These are phyloP conservation scores for Cardamine resedifolia DNA, from an alignment of 345 rosid species.

Conservation along the genomic window DNA sequence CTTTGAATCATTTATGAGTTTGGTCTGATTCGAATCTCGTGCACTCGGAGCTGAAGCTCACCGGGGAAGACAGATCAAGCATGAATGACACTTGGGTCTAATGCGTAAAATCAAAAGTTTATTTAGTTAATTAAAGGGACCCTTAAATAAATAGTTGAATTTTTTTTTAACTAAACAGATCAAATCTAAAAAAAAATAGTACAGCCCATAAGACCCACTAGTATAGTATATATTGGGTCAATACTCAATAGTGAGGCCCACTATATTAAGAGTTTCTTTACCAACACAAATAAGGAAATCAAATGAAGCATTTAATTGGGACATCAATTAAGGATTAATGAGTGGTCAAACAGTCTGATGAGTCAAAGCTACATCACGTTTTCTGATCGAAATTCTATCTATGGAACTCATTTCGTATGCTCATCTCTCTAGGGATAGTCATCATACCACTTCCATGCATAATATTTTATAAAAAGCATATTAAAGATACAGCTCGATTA, in stretches of 20 bases:
- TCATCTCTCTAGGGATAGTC: neutral
- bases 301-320: neutral
- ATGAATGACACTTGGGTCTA: neutral
- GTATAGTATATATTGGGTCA: neutral
- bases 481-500: neutral
- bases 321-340: neutral
- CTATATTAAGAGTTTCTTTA: neutral
- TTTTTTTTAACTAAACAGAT: too few species aligned
- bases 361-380: neutral
- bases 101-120: neutral
- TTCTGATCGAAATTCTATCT: neutral
- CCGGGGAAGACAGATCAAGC: neutral
- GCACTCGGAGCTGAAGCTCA: slow-evolving; percentile 4
- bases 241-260: neutral
- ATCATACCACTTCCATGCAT: neutral
- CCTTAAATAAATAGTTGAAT: neutral
- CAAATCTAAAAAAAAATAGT: neutral
- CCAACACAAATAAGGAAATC: neutral
- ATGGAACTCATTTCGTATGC: neutral
- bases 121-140: neutral
- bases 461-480: neutral
- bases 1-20: slow-evolving; percentile 15
- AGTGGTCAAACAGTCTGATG: neutral
- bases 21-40: neutral
- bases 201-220: neutral